These are phyloP conservation scores for carrot (Daucus carota) DNA, from an alignment of 129 eudicot species.

Conservation along the genomic window DNA sequence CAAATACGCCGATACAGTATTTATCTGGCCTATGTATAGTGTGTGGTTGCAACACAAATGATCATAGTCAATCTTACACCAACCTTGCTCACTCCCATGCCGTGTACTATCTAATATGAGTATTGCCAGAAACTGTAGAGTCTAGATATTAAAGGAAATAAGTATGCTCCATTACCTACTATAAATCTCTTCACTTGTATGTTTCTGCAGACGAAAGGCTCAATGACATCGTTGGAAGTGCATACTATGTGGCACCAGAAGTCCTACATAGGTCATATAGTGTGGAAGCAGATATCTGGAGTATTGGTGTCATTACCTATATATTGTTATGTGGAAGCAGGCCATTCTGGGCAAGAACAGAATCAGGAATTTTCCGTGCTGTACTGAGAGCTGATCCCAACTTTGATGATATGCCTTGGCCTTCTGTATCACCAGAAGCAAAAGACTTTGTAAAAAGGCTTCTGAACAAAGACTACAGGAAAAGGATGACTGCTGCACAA, in stretches of 20 bases:
- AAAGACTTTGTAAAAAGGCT: constrained; percentile 55
- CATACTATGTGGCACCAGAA: constrained; percentile 63
- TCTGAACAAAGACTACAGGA: constrained; percentile 52
- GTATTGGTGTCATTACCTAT: constrained; percentile 55
- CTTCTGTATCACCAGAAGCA: constrained; percentile 42
- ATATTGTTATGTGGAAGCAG: constrained; percentile 61
- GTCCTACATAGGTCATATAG: constrained; percentile 60
- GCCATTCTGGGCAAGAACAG: constrained; percentile 62
- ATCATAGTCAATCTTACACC: neutral
- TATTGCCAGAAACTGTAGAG: neutral
- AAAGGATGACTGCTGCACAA: constrained; percentile 63
- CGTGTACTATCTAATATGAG: neutral
- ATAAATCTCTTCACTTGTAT: neutral
- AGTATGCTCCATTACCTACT: neutral
- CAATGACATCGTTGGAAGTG: constrained; percentile 60
- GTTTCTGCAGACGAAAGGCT: constrained; percentile 43
- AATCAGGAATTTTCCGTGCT: constrained; percentile 53
- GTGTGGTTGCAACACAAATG: neutral
- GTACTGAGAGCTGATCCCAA: constrained; percentile 57
- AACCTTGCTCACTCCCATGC: neutral
- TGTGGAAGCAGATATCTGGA: constrained; percentile 58
- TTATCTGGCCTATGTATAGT: neutral
- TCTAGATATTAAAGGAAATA: neutral
- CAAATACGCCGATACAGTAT: too few relatives aligned
- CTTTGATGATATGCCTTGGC: constrained; percentile 57